phyloP scores from a whole-genome alignment of 345 rosid species.

The Citrus maxima region DNA sequence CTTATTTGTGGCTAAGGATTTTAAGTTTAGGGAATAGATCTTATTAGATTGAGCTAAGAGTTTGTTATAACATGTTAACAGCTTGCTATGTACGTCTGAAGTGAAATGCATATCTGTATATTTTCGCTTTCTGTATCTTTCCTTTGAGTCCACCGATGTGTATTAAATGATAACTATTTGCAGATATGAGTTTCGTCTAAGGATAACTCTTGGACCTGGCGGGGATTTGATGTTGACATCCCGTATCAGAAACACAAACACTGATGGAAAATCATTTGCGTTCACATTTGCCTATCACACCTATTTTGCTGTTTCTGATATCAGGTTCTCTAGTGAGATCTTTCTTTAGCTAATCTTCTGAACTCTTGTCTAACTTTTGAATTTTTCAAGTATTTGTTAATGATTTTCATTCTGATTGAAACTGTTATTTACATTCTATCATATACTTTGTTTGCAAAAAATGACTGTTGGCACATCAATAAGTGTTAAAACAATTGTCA shows the following conservation, averaged over 20 bases:
- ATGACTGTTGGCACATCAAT: not conserved
- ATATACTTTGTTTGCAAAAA: not conserved
- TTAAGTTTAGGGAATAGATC: not conserved
- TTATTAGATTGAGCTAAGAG: not conserved
- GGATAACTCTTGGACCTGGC: conserved; percentile 51
- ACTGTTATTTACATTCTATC: not conserved
- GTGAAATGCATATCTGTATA: not conserved
- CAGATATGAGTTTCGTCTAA: conserved; percentile 54
- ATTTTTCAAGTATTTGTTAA: not conserved
- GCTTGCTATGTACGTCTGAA: not conserved
- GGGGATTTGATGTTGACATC: conserved; percentile 66
- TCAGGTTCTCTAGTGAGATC: conserved; percentile 33
- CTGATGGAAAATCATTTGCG: conserved; percentile 57
- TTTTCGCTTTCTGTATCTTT: not conserved
- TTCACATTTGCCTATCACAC: conserved; percentile 66
- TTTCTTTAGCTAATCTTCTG: not conserved
- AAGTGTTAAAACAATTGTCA: not conserved
- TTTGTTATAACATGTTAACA: not conserved
- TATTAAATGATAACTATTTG: not conserved
- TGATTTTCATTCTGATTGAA: not conserved
- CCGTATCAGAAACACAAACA: conserved; percentile 51
- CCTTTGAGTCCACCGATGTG: not conserved
- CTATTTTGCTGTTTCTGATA: conserved; percentile 52
- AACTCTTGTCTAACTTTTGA: not conserved
- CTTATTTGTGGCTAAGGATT: not conserved